Evolutionary conservation across 1,284 basidiomycete genomes (phyloP).

Genomic region (Austroboletus niveus): DNA sequence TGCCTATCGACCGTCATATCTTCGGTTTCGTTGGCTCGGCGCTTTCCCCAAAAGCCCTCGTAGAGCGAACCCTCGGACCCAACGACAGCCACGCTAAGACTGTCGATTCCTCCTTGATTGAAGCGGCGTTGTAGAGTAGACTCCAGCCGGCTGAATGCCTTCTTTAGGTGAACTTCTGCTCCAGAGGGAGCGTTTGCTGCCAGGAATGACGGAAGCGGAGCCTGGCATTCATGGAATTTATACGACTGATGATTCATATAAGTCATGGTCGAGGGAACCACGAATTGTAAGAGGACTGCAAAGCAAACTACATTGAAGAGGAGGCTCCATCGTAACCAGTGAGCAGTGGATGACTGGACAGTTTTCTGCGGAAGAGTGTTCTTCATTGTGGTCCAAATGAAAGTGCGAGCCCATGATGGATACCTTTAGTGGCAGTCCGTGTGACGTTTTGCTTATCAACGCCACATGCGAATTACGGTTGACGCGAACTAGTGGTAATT

Average conservation of each 20-base stretch:
- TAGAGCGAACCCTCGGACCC: conserved; percentile 27
- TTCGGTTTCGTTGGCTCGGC: conserved; percentile 45
- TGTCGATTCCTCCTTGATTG: conserved; percentile 17
- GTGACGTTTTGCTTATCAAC: too few species aligned
- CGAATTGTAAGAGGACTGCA: conserved; percentile 12
- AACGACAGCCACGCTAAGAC: conserved; percentile 31
- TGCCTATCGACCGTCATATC: conserved; percentile 32
- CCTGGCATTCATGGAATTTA: conserved; percentile 8
- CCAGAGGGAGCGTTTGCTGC: conserved; percentile 14
- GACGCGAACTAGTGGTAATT: too few species aligned
- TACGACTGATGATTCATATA: too few species aligned
- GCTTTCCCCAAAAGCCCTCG: conserved; percentile 24
- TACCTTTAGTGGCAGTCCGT: too few species aligned
- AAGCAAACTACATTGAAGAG: conserved; percentile 14
- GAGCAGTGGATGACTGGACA: conserved; percentile 2
- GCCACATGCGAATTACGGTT: too few species aligned
- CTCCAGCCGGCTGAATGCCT: conserved; percentile 12
- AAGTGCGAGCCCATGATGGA: neutral
- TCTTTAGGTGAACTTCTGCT: conserved; percentile 9
- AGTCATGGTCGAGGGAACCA: neutral
- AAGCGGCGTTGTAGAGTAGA: conserved; percentile 13
- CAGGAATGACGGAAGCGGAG: conserved; percentile 21
- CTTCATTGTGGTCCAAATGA: neutral
- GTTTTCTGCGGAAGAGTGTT: neutral
- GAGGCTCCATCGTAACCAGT: conserved; percentile 21